These are phyloP conservation scores for Apiotrichum akiyoshidainum DNA, from an alignment of 1,284 basidiomycete genomes.

Conservation along the genomic window DNA sequence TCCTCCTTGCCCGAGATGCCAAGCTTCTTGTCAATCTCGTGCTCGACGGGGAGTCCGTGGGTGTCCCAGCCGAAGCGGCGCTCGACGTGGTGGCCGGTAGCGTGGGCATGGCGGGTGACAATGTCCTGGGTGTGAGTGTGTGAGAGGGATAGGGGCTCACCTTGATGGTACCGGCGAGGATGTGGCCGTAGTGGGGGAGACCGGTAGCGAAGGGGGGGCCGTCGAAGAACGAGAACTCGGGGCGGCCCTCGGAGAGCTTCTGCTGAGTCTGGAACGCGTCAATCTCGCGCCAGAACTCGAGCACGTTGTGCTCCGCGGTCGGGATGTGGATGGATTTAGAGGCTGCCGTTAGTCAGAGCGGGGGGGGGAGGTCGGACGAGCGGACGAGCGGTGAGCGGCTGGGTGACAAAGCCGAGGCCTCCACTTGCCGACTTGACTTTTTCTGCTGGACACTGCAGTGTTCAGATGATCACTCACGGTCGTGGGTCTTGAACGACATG, in stretches of 20 bases:
- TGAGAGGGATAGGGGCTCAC: conserved; percentile 51
- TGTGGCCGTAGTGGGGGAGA: conserved; percentile 91
- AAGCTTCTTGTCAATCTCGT: conserved; percentile 98
- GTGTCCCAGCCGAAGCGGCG: conserved; percentile 99
- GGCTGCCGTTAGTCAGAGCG: conserved; percentile 23
- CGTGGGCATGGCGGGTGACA: conserved; percentile 90
- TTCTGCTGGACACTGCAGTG: too few species aligned
- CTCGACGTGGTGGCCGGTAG: conserved; percentile 89
- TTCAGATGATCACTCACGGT: conserved; percentile 66
- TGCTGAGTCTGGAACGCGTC: conserved; percentile 95
- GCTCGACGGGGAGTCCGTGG: conserved; percentile 96
- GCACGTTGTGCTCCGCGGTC: conserved; percentile 87
- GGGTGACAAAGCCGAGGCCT: too few species aligned
- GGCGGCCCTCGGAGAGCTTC: conserved; percentile 83
- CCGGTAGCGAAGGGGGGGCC: conserved; percentile 98
- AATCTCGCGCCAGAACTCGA: conserved; percentile 91
- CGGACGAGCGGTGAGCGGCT: neutral
- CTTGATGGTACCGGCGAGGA: conserved; percentile 84
- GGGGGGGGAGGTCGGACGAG: neutral
- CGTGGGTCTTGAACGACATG: conserved; percentile 70
- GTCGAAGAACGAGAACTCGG: conserved; percentile 92
- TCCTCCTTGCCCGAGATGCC: conserved; percentile 90
- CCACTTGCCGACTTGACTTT: too few species aligned
- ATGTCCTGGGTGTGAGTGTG: conserved; percentile 66
- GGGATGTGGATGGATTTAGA: conserved; percentile 73